Evolutionary conservation across 1,284 basidiomycete genomes (phyloP), one percentile per base, ranked within the genome.

Genomic region (Sparassis latifolia): DNA sequence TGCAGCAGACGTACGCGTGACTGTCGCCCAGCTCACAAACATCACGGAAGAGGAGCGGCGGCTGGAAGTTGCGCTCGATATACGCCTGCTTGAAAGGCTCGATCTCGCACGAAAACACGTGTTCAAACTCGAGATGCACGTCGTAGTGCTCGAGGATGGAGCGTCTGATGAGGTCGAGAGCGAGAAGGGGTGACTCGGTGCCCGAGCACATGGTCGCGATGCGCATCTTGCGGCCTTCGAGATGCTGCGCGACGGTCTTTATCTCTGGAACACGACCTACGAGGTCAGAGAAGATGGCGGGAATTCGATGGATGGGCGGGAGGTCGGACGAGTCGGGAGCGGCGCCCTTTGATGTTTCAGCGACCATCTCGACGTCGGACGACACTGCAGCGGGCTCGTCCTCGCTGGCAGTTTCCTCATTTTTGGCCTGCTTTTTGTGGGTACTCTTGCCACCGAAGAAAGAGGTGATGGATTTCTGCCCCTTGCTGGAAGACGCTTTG

Each of bases 51-150:
- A 97, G 75, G 37, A 97, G 70, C 3, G 94, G 93, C 10, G 92
- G 92, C 51, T 82, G 80, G 65, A 97, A 97, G 68, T 97, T 97
- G 30, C 95, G 80, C 67, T 97, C 95, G 55, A 97, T 97, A 67
- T 97, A 97, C 0, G 94, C 94, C 67, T 97, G 94, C 69, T 97
- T 97, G 79, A 95, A 97, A 2, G 95, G 94, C 65, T 97, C 95
- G 55, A 97, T 97, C 70, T 97, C 94, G 69, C 94, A 97, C 0
- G 94, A 97, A 69, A 97, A 97, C 48, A 97, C 92, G 68, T 97
- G 95, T 61, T 96, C 86, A 54, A 94, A 74, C 35, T 86, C 78
- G 45, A 97, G 71, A 1, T 78, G 72, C 41, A 87, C 62, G 2
- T 73, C 79, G 59, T 83, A 81, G 54, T 86, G 82, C n/a, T 84